phyloP scores from a whole-genome alignment of 23 red algal species.

The Chondrus crispus region DNA sequence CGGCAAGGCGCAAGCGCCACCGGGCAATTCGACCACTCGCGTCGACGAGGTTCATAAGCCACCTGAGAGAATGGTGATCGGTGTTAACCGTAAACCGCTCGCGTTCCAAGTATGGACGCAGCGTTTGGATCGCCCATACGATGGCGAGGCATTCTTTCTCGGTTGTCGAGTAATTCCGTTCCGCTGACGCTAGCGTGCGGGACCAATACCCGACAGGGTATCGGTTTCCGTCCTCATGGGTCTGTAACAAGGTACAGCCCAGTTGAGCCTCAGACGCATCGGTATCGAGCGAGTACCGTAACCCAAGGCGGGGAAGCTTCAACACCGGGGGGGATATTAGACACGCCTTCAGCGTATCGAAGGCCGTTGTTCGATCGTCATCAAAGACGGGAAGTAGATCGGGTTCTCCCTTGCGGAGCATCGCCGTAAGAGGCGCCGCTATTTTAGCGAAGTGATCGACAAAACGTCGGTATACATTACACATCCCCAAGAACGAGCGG shows the following conservation, averaged over 20 bases:
- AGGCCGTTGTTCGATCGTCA: not conserved
- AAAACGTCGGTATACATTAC: not conserved
- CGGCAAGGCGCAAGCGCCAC: not conserved
- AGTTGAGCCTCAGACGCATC: not conserved
- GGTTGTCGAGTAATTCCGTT: not conserved
- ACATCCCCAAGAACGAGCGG: no score
- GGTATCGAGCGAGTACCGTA: not conserved
- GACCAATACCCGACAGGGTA: slow-evolving; percentile 6
- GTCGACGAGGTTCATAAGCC: not conserved
- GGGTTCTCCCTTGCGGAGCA: not conserved
- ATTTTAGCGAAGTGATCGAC: not conserved
- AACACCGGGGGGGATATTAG: slow-evolving; percentile 4
- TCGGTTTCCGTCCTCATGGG: not conserved
- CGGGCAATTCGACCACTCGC: not conserved
- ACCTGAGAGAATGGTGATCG: not conserved
- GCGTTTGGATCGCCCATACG: not conserved
- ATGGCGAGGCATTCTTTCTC: not conserved
- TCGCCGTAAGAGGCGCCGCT: not conserved
- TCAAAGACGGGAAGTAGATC: not conserved
- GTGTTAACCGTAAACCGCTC: not conserved
- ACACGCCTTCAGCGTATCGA: not conserved
- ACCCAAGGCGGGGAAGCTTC: not conserved
- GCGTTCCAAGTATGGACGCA: slow-evolving; percentile 1
- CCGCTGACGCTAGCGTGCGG: not conserved
- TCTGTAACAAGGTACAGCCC: slow-evolving; percentile 3